Conservation (phyloP, 768 basidiomycete genomes). For the Mycena haematopus region DNA sequence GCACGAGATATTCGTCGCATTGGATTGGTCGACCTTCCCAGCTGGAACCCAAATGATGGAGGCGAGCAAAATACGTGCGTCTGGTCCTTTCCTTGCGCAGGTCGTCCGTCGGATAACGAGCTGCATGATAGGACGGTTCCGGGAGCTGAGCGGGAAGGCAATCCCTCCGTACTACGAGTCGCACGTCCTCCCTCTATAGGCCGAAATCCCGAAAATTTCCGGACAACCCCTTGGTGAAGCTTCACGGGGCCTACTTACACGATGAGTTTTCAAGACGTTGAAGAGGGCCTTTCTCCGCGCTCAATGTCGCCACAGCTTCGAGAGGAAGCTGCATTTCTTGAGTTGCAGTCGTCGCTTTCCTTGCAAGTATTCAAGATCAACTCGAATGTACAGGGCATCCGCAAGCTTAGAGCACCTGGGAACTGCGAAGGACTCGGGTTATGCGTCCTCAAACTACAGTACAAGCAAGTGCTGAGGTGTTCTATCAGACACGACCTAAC, state of each 20-base stretch:
- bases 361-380: conserved; percentile 99
- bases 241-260: no score
- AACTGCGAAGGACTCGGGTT: conserved; percentile 82
- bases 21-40: conserved; percentile 22
- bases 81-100: neutral
- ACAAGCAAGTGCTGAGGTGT: neutral
- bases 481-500: conserved; percentile 90
- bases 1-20: conserved; percentile 24
- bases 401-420: conserved; percentile 95
- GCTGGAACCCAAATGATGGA: conserved; percentile 26
- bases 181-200: conserved; percentile 27
- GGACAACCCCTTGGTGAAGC: no score
- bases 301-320: conserved; percentile 48
- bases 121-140: conserved; percentile 8
- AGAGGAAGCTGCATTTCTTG: conserved; percentile 78
- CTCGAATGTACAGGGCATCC: conserved; percentile 93
- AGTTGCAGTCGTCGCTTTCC: conserved; percentile 81
- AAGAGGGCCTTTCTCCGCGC: conserved; percentile 49
- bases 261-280: conserved; percentile 66
- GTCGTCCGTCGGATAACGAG: neutral
- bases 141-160: conserved; percentile 16
- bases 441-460: conserved; percentile 52
- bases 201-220: no score
- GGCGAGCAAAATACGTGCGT: conserved; percentile 26
- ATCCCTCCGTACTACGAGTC: conserved; percentile 28